Conservation (phyloP, 169 alveolate genomes). For the Cryptosporidium xiaoi region DNA sequence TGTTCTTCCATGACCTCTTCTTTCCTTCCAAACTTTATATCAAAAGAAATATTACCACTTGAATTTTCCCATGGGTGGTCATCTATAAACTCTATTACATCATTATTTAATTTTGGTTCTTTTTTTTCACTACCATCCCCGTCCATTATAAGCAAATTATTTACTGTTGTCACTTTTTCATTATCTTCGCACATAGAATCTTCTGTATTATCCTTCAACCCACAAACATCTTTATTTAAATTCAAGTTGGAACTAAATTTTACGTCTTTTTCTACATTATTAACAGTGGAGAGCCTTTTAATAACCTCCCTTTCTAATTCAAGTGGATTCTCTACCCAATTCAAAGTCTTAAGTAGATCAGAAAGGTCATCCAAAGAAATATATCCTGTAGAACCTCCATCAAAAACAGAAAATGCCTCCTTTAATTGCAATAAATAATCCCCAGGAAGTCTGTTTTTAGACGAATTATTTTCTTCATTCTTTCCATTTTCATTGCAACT, state of each 20-base stretch:
- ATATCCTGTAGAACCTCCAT: slow-evolving; percentile 40
- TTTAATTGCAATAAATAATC: slow-evolving; percentile 39
- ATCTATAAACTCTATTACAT: neutral
- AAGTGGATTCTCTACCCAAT: slow-evolving; percentile 48
- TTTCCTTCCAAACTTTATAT: no score
- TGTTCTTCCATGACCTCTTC: no score
- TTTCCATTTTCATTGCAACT: neutral
- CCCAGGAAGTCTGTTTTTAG: slow-evolving; percentile 7
- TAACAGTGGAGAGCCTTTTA: neutral
- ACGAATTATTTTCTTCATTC: neutral
- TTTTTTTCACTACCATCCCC: neutral
- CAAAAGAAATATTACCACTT: neutral
- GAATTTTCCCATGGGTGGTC: slow-evolving; percentile 70
- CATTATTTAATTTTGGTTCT: neutral
- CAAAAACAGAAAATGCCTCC: slow-evolving; percentile 65
- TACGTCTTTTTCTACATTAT: neutral
- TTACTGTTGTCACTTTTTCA: neutral
- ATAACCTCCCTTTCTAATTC: slow-evolving; percentile 32
- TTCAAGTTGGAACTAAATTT: neutral
- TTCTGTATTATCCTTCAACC: neutral
- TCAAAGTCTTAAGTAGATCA: slow-evolving; percentile 48
- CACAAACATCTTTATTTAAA: neutral
- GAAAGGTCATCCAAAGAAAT: slow-evolving; percentile 36
- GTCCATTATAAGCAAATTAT: slow-evolving; percentile 19
- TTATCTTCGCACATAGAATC: neutral